Evolutionary conservation across 345 rosid genomes (phyloP).

Genomic region (Erodium maritimum): DNA sequence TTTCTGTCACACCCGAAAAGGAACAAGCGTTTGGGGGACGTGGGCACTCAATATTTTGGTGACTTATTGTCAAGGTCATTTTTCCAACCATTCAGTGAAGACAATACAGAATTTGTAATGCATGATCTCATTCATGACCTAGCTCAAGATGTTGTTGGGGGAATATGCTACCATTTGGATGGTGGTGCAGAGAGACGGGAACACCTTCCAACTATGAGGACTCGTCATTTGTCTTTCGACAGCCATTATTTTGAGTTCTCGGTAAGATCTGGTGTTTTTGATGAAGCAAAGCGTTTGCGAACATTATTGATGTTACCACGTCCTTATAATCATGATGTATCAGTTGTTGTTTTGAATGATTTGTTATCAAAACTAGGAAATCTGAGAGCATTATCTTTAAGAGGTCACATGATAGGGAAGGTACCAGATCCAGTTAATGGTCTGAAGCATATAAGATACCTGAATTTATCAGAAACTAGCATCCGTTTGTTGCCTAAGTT

Average conservation of each 20-base stretch:
- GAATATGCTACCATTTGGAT: background rate
- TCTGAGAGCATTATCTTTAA: conserved; percentile 13
- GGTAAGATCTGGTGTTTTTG: conserved; percentile 4
- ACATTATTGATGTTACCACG: conserved; percentile 8
- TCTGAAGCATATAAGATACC: conserved; percentile 10
- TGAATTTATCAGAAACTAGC: conserved; percentile 7
- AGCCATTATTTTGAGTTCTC: conserved; percentile 1
- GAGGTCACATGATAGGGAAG: background rate
- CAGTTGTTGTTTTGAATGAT: background rate
- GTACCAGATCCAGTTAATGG: conserved; percentile 10
- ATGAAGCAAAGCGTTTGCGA: conserved; percentile 3
- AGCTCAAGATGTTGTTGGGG: conserved; percentile 12
- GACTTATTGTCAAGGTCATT: conserved; percentile 18
- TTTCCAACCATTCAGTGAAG: conserved; percentile 14
- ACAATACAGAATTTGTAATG: conserved; percentile 14
- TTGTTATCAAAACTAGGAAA: conserved; percentile 7
- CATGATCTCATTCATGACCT: conserved; percentile 21
- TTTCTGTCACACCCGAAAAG: conserved; percentile 4
- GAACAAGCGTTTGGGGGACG: conserved; percentile 4
- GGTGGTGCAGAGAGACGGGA: background rate
- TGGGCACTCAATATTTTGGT: conserved; percentile 14
- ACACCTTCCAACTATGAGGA: background rate
- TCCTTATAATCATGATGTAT: background rate
- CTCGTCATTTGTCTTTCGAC: conserved; percentile 8
- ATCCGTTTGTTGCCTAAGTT: conserved; percentile 10